Evolutionary conservation across 129 eudicot species (phyloP).

Genomic region (sunflower (Helianthus annuus)): DNA sequence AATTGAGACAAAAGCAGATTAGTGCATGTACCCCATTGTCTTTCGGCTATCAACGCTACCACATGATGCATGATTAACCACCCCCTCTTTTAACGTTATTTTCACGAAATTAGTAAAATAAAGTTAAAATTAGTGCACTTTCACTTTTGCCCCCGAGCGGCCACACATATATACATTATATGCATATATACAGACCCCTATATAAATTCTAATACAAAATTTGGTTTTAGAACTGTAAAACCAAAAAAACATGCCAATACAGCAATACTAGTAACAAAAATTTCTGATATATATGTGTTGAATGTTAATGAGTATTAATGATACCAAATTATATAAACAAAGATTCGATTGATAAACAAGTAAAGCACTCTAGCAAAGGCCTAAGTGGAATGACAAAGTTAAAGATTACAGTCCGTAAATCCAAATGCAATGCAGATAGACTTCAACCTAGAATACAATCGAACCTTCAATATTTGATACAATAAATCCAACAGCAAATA

Average conservation of each 20-base stretch:
- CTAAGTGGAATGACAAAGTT: background rate
- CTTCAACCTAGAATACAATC: background rate
- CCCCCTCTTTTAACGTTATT: too few relatives aligned
- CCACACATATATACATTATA: too few relatives aligned
- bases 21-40: too few relatives aligned
- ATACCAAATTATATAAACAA: too few relatives aligned
- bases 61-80: too few relatives aligned
- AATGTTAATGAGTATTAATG: background rate
- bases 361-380: background rate
- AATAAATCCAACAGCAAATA: constrained; percentile 1
- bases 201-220: background rate
- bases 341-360: background rate
- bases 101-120: too few relatives aligned
- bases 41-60: too few relatives aligned
- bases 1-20: too few relatives aligned
- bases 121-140: too few relatives aligned
- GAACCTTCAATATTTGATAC: constrained; percentile 2
- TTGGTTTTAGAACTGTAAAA: background rate
- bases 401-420: background rate
- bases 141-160: too few relatives aligned
- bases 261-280: background rate
- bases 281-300: background rate
- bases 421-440: background rate
- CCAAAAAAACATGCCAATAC: background rate
- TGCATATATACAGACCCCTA: too few relatives aligned